phyloP scores from a whole-genome alignment of 805 yeast genomes.

The Myxozyma udenii region DNA sequence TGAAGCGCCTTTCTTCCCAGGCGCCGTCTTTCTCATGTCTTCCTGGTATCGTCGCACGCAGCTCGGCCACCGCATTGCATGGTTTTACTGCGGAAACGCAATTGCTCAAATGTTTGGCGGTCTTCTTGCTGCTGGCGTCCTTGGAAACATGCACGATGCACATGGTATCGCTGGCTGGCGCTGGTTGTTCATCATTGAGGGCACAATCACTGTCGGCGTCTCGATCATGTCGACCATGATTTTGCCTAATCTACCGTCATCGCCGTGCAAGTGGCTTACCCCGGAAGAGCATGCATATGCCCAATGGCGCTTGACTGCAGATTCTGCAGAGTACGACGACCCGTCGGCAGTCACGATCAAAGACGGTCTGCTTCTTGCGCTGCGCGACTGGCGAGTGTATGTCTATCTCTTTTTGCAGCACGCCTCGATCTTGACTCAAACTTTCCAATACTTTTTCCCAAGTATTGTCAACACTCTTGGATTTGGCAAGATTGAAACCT shows the following conservation, averaged over 20 bases:
- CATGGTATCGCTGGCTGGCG: slow-evolving; percentile 49
- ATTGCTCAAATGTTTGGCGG: slow-evolving; percentile 53
- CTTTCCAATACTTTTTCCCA: slow-evolving; percentile 55
- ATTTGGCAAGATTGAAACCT: slow-evolving; percentile 48
- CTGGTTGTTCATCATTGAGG: slow-evolving; percentile 53
- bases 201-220: slow-evolving; percentile 39
- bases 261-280: slow-evolving; percentile 25
- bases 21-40: slow-evolving; percentile 39
- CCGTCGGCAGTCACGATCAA: slow-evolving; percentile 10
- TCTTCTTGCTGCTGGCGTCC: slow-evolving; percentile 50
- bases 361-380: slow-evolving; percentile 18
- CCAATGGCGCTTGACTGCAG: slow-evolving; percentile 28
- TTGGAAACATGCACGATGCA: slow-evolving; percentile 41
- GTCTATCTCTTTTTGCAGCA: slow-evolving; percentile 21
- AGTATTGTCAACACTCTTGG: slow-evolving; percentile 54
- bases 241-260: slow-evolving; percentile 50
- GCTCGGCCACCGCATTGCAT: slow-evolving; percentile 40
- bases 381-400: slow-evolving; percentile 26
- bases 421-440: slow-evolving; percentile 21
- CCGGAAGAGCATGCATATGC: slow-evolving; percentile 27
- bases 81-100: slow-evolving; percentile 47
- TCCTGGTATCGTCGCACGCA: slow-evolving; percentile 43
- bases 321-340: slow-evolving; percentile 23
- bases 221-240: slow-evolving; percentile 37
- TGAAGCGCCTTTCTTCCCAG: slow-evolving; percentile 44